A percentile compares a stretch with the other conserved stretches of the same genome.
These are phyloP conservation scores for Flaveria robusta DNA, from an alignment of 129 eudicot genomes.

Conservation along the genomic window DNA sequence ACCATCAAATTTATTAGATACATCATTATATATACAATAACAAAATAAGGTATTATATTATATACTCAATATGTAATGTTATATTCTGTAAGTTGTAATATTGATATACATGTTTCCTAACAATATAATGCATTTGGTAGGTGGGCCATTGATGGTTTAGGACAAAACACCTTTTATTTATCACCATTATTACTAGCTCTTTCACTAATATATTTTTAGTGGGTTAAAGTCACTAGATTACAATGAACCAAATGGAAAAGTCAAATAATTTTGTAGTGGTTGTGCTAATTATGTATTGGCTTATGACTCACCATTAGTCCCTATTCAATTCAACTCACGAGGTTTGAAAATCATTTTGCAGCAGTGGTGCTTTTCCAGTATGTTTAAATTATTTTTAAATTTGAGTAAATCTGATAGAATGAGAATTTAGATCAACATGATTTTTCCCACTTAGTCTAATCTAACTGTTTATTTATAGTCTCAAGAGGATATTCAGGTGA, in stretches of 20 bases:
- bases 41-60: background rate
- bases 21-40: background rate
- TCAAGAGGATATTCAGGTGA: no score
- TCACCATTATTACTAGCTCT: background rate
- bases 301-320: conserved; percentile 18
- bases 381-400: background rate
- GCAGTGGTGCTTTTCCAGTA: background rate
- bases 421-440: background rate
- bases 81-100: background rate
- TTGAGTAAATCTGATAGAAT: background rate
- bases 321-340: background rate
- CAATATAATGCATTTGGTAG: background rate
- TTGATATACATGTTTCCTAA: background rate
- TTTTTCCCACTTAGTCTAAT: background rate
- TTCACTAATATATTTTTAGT: background rate
- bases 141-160: background rate
- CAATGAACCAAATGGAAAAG: conserved; percentile 20
- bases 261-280: conserved; percentile 36
- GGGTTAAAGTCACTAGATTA: conserved; percentile 23
- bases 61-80: background rate
- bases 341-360: background rate
- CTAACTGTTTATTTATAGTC: background rate
- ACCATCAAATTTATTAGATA: background rate
- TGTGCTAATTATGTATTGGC: conserved; percentile 17
- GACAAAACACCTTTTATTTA: conserved; percentile 2